Conservation (phyloP, 2,329 filamentous ascomycete genomes). For the Aschersonia sp. region DNA sequence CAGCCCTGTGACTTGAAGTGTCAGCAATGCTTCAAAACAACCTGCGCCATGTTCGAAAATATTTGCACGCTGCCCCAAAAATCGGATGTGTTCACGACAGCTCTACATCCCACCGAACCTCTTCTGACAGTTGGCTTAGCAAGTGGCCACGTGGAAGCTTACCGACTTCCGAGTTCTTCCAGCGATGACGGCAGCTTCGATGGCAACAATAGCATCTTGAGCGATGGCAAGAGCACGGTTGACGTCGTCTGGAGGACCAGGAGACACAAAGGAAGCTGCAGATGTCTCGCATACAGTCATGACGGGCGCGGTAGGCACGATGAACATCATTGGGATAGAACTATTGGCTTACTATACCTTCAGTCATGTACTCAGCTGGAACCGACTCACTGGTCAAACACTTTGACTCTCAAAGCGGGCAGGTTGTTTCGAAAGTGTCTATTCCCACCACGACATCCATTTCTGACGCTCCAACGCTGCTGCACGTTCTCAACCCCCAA, state of each 20-base stretch:
- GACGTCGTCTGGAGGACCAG: conserved; percentile 76
- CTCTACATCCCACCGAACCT: conserved; percentile 71
- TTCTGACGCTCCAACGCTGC: conserved; percentile 61
- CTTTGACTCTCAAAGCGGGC: conserved; percentile 42
- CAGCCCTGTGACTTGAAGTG: no score
- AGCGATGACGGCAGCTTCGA: conserved; percentile 15
- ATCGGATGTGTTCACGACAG: conserved; percentile 79
- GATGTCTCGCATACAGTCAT: conserved; percentile 61
- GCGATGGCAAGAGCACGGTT: conserved; percentile 57
- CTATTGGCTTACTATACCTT: not conserved
- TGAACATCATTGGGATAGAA: no score
- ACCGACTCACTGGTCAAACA: conserved; percentile 44
- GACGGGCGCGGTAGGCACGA: conserved; percentile 54
- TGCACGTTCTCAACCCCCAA: conserved; percentile 77
- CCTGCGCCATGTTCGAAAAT: conserved; percentile 64
- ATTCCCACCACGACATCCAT: conserved; percentile 45
- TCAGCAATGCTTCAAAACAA: not conserved
- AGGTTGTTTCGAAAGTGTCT: conserved; percentile 68
- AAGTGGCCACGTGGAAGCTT: conserved; percentile 74
- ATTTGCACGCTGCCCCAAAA: conserved; percentile 78
- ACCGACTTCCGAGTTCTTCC: conserved; percentile 46
- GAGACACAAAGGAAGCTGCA: conserved; percentile 88
- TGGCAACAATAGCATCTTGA: conserved; percentile 33
- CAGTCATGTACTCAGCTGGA: conserved; percentile 49
- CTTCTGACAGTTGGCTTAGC: conserved; percentile 77